Conservation (phyloP, 441 rosid genomes). For the Cnidoscolus chayamansa region DNA sequence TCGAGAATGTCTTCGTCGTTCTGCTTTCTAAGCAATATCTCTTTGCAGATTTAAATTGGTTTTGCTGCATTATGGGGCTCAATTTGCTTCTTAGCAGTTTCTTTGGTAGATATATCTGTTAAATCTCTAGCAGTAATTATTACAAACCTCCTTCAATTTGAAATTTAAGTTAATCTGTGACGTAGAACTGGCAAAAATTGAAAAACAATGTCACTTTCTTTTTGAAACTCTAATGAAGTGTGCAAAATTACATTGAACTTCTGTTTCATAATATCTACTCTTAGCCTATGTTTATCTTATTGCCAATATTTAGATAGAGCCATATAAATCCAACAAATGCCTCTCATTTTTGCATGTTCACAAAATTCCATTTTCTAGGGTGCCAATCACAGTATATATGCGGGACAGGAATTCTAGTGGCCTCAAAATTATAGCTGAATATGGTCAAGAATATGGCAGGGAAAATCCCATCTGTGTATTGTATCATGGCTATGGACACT, state of each 20-base stretch:
- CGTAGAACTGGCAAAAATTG: too few species aligned
- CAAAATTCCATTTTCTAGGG: conserved; percentile 27
- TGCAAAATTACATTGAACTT: not conserved
- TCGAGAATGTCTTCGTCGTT: not conserved
- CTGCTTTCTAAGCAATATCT: not conserved
- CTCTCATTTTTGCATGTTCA: not conserved
- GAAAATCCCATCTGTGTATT: conserved; percentile 55
- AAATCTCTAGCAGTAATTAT: not conserved
- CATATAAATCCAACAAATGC: not conserved
- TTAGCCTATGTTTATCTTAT: not conserved
- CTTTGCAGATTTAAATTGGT: not conserved
- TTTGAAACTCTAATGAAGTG: not conserved
- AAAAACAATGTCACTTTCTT: too few species aligned
- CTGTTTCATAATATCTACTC: not conserved
- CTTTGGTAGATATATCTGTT: not conserved
- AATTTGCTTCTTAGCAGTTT: not conserved
- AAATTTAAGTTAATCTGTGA: too few species aligned
- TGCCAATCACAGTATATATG: conserved; percentile 60
- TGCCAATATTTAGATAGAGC: not conserved
- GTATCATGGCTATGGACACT: conserved; percentile 65
- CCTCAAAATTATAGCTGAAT: conserved; percentile 55
- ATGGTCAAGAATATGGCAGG: conserved; percentile 58
- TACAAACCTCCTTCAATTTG: too few species aligned
- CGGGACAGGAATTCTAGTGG: conserved; percentile 33
- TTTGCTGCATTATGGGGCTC: not conserved